A percentile compares a stretch with the other conserved stretches of the same genome.
Evolutionary conservation across 225 moss, liverwort and hornwort genomes (phyloP).

Genomic region (Physcomitrium patens): DNA sequence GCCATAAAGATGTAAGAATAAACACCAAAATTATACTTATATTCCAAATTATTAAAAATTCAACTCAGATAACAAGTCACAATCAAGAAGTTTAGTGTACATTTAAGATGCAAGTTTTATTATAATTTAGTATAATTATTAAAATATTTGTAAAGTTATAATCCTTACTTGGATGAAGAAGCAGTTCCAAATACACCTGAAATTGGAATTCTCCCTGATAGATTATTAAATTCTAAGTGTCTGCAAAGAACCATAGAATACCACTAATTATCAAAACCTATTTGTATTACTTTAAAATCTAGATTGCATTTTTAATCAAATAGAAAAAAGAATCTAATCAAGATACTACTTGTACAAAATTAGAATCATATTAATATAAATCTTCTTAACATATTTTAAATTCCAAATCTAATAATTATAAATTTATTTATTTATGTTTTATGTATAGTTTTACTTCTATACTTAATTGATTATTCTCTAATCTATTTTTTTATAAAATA

Average conservation of each 20-base stretch:
- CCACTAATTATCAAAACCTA: constrained; percentile 22
- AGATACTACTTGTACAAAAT: neutral
- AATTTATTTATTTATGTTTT: no score
- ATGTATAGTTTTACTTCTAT: no score
- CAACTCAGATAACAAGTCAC: no score
- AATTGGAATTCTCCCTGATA: constrained; percentile 34
- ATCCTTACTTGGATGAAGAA: neutral
- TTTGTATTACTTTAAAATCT: neutral
- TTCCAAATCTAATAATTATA: neutral
- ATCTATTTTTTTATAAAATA: no score
- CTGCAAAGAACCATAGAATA: constrained; percentile 33
- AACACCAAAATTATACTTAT: no score
- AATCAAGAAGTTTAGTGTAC: no score
- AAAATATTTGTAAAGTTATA: neutral
- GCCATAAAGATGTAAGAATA: neutral
- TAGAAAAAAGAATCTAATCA: neutral
- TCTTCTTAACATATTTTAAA: neutral
- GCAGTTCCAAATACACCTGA: neutral
- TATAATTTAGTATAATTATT: neutral
- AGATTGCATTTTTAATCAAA: neutral
- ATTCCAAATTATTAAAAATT: no score
- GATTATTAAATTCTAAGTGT: neutral
- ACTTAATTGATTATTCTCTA: no score
- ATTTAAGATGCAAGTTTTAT: neutral
- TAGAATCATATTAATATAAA: neutral